Base-by-base conservation (phyloP, 208 protist species). In the Paratrypanosoma confusum region DNA sequence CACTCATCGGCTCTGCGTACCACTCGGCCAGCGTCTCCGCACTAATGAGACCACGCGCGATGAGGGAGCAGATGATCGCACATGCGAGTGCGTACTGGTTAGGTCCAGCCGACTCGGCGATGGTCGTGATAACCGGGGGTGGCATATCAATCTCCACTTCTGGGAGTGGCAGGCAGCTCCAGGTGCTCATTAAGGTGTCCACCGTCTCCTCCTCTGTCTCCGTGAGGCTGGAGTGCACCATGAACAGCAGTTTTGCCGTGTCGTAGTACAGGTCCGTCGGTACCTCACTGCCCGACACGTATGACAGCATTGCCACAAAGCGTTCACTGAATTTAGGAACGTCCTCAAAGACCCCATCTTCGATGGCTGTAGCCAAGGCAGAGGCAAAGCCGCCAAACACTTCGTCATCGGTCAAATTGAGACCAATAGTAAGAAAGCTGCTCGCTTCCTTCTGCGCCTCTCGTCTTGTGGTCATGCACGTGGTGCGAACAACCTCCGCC, bases 271-370 rank as follows among this genome's bases (percentile, higher is more conserved):
- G 63, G 61, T 93, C 74, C 23, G 63, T 70, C 27, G 49, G 63
- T 28, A 53, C 56, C 57, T 69, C 67, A 54, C 85, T 62, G 17
- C 63, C 65, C n/a, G 79, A 84, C 33, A 67, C 75, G 40, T 83
- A 62, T 6, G 66, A 59, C 57, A 93, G 68, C 69, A 93, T 86
- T 25, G 39, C 47, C 64, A 89, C 83, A 42, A 85, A 89, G 34
- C 83, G 83, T 53, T 89, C 76, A 21, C 65, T 64, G 66, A 87
- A 89, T 71, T 82, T 84, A 14, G 83, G 83, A 21, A 81, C 73
- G 40, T 93, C 83, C 45, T 86, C 77, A 8, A 90, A 43, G 16
- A 87, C 29, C 14, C 77, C 79, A 26, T 93, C 83, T 56, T 90
- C 77, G 23, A 89, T 68, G 10, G 83, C 83, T 3, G 57, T 46